Conservation (phyloP, 768 basidiomycete genomes). For the Boletus rufocinnamomeus region DNA sequence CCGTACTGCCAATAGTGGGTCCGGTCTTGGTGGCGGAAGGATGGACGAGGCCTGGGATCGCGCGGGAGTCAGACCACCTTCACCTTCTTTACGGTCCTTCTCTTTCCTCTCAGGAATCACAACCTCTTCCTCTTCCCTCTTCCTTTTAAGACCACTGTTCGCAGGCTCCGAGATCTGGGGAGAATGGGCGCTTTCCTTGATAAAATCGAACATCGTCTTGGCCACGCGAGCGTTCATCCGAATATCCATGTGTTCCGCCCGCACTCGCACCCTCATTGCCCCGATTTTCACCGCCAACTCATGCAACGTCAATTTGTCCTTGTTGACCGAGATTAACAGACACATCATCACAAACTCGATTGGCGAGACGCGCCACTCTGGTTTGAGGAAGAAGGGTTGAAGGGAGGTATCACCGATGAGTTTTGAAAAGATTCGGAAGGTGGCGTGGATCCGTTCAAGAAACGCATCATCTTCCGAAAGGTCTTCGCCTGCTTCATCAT, state of each 20-base stretch:
- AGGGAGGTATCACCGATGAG: slow-evolving; percentile 44
- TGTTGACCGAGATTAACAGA: slow-evolving; percentile 55
- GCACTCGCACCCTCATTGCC: slow-evolving; percentile 56
- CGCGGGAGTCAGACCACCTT: background rate
- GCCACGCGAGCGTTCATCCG: slow-evolving; percentile 61
- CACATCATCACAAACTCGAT: slow-evolving; percentile 65
- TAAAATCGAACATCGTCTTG: slow-evolving; percentile 56
- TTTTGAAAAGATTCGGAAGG: slow-evolving; percentile 48
- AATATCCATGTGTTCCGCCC: slow-evolving; percentile 60
- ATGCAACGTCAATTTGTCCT: slow-evolving; percentile 37
- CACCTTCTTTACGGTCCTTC: slow-evolving; percentile 21
- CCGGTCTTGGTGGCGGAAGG: slow-evolving; percentile 22
- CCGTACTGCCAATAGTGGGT: slow-evolving; percentile 16
- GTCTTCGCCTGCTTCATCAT: slow-evolving; percentile 14
- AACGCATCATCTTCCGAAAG: slow-evolving; percentile 38
- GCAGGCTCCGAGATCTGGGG: background rate
- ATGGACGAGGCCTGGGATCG: slow-evolving; percentile 1
- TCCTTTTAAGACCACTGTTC: slow-evolving; percentile 21
- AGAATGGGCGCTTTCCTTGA: slow-evolving; percentile 32
- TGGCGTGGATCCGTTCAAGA: slow-evolving; percentile 37
- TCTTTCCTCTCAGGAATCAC: slow-evolving; percentile 7
- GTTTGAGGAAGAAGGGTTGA: slow-evolving; percentile 40
- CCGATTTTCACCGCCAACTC: slow-evolving; percentile 49
- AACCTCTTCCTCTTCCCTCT: slow-evolving; percentile 27
- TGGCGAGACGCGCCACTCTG: slow-evolving; percentile 57